Percentiles rank a stretch among this genome's conserved stretches.
phyloP scores from a whole-genome alignment of 108 stramenopile species.

The Nitzschia sp. region DNA sequence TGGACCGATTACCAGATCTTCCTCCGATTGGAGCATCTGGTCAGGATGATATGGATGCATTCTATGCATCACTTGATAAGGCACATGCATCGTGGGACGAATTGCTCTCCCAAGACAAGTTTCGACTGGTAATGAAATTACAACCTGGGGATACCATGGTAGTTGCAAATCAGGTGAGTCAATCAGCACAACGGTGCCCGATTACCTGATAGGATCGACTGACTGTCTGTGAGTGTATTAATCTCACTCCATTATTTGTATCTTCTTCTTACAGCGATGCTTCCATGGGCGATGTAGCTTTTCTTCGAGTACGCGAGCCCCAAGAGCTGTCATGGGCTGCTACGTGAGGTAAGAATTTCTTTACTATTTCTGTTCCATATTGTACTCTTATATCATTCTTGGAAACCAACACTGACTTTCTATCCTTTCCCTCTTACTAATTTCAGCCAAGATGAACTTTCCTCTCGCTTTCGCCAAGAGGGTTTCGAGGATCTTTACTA shows the following conservation, averaged over 20 bases:
- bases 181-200: background rate
- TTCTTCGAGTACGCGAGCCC: conserved; percentile 25
- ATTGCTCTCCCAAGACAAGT: conserved; percentile 58
- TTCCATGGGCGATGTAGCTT: conserved; percentile 76
- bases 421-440: background rate
- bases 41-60: conserved; percentile 41
- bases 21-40: conserved; percentile 39
- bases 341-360: conserved; percentile 67
- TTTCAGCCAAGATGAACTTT: conserved; percentile 57
- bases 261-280: conserved; percentile 43
- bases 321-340: conserved; percentile 79
- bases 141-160: conserved; percentile 76
- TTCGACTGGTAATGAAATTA: conserved; percentile 70
- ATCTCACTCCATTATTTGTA: background rate
- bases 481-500: conserved; percentile 29
- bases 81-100: conserved; percentile 75
- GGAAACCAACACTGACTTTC: no score
- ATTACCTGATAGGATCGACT: background rate
- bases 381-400: no score
- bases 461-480: conserved; percentile 57
- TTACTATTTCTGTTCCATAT: no score
- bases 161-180: conserved; percentile 76
- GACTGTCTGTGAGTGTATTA: background rate
- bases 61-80: conserved; percentile 46
- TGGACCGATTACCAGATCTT: conserved; percentile 81